Conservation (phyloP, 805 yeast genomes). For the Hermanozyma aechmeae region DNA sequence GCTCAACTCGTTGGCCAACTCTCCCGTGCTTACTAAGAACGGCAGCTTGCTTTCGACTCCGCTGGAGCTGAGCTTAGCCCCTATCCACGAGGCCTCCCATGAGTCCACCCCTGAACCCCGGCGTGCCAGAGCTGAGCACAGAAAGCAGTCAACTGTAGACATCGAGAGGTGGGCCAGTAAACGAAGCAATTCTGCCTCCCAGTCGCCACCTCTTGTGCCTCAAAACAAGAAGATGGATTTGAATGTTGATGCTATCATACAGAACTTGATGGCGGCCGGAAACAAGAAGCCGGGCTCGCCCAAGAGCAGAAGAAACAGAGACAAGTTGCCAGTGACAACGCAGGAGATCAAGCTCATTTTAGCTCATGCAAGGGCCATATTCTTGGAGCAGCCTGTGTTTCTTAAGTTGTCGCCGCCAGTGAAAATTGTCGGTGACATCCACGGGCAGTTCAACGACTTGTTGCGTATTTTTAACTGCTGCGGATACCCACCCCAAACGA, state of each 20-base stretch:
- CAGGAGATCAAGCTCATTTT: slow-evolving; percentile 51
- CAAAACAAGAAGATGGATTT: slow-evolving; percentile 18
- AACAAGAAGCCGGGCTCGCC: slow-evolving; percentile 6
- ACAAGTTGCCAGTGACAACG: slow-evolving; percentile 41
- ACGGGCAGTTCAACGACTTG: slow-evolving; percentile 54
- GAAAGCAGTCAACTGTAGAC: not conserved
- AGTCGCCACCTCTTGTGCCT: slow-evolving; percentile 15
- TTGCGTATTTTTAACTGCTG: slow-evolving; percentile 47
- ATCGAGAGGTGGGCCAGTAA: slow-evolving; percentile 1
- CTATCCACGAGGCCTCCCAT: slow-evolving; percentile 13
- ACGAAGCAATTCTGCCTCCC: slow-evolving; percentile 1
- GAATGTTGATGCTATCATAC: slow-evolving; percentile 57
- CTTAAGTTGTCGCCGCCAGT: slow-evolving; percentile 68
- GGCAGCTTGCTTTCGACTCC: slow-evolving; percentile 2
- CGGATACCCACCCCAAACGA: slow-evolving; percentile 51
- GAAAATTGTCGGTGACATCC: slow-evolving; percentile 77
- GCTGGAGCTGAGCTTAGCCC: slow-evolving; percentile 10
- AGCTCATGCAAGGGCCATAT: slow-evolving; percentile 48
- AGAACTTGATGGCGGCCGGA: slow-evolving; percentile 47
- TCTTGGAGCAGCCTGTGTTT: slow-evolving; percentile 55
- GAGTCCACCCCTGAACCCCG: slow-evolving; percentile 11
- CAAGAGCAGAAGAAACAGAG: slow-evolving; percentile 18
- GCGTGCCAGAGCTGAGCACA: slow-evolving; percentile 2
- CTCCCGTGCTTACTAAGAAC: slow-evolving; percentile 5
- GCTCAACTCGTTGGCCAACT: slow-evolving; percentile 13